Evolutionary conservation across 306 rosid genomes (phyloP), one percentile per base, ranked within the genome.

Genomic region (Cucurbita argyrosperma): DNA sequence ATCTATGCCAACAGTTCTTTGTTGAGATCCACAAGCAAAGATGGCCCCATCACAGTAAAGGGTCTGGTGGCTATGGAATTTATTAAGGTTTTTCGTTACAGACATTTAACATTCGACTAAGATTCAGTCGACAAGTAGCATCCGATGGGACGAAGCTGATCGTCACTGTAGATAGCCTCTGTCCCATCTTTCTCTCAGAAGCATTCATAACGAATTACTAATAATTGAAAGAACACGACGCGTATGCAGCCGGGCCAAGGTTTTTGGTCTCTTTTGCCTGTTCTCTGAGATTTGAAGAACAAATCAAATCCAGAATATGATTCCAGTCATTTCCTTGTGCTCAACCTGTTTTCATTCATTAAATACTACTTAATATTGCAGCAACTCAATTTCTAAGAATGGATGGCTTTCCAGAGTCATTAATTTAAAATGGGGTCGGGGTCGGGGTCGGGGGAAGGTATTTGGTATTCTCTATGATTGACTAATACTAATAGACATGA

Each of bases 221-320:
- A 68, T 45, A 42, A 42, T 49, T 57, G 14, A 40, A 26, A 23
- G 30, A 67, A 46, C 73, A 68, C 57, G 40, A 68, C 45, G 49
- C 2, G n/a, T 26, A 7, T 14, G 37, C n/a, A 39, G 37, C 37
- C 21, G 30, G 55, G 72, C 72, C 72, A 19, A 66, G 55, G 54
- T 21, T 66, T 57, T 66, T 21, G 72, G 71, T 65, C 51, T 66
- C 72, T 66, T 66, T 11, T 66, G 72, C 54, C 39, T 64, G 35
- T 8, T 18, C 26, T 16, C 6, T 39, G 11, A 38, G 39, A 23
- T 57, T 10, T 56, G 4, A 56, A 23, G 7, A 37, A 38, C 46
- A 35, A 30, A 59, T 2, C n/a, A 50, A 40, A 64, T 45, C 12
- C 56, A 67, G 19, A 46, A 46, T 40, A 2, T 65, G 37, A 67